Evolutionary conservation across 306 rosid genomes (phyloP), one percentile per base, ranked within the genome.

Genomic region (Fragaria nilgerrensis): DNA sequence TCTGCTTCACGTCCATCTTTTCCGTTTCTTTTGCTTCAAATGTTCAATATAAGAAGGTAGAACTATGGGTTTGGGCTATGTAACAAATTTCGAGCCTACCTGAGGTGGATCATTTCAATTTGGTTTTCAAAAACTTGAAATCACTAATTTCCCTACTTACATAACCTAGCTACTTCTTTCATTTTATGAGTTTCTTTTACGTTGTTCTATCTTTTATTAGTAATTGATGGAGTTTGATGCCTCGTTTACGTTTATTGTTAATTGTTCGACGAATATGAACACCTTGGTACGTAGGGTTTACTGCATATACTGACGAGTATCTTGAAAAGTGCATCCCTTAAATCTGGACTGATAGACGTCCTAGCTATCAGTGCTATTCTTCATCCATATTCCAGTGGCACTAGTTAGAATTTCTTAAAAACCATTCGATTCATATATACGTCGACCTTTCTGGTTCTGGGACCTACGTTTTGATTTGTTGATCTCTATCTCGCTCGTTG

Each of bases 391-490:
- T 37, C 20, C 66, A 61, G 66, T 61, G 66, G 37, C 66, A 27
- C 9, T 23, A 59, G 17, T 41, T 20, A 25, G 17, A 22, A 25
- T 59, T 25, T 61, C 9, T 11, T 13, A 11, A 11, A 29, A 61
- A 61, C 22, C 17, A 29, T 29, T 62, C n/a, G n/a, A 62, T 62
- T 62, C 68, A 62, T 16, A 4, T 27, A 36, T 5, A 5, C 37
- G 32, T 29, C 3, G 2, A 27, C 39, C 67, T 61, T 61, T 61
- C 67, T 29, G n/a, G 68, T 62, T 62, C 34, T 5, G 41, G 41
- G 68, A 62, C 68, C 39, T 62, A 62, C 67, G 39, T 62, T 43
- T 64, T 64, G 69, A 34, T 1, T 32, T 64, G 69, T 64, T 64
- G 39, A 2, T 39, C 37, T 1, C 37, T 34, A 5, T 39, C 44